A percentile compares a stretch with the other conserved stretches of the same genome.
phyloP scores from a whole-genome alignment of 768 basidiomycete genomes.

The Cystobasidium tubakii region DNA sequence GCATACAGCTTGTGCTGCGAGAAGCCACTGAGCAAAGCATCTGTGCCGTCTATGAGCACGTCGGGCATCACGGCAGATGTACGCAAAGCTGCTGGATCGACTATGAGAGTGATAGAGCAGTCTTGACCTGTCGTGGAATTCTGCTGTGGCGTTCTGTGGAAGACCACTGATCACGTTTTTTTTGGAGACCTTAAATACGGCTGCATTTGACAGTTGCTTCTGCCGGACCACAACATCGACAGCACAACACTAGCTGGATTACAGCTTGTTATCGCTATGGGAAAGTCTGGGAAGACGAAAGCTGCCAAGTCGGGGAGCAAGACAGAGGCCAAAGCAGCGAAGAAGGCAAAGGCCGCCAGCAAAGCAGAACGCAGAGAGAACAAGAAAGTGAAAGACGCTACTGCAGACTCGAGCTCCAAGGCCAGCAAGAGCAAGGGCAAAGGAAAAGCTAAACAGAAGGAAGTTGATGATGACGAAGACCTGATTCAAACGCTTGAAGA shows the following conservation, averaged over 20 bases:
- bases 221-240: too few relatives aligned
- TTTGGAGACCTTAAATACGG: too few relatives aligned
- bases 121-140: neutral
- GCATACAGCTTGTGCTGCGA: slow-evolving; percentile 15
- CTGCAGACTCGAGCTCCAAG: neutral
- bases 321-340: slow-evolving; percentile 48
- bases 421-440: slow-evolving; percentile 44
- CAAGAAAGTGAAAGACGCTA: slow-evolving; percentile 49
- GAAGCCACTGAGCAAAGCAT: neutral
- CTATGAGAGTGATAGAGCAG: neutral
- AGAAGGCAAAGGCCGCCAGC: slow-evolving; percentile 14
- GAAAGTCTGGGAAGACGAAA: slow-evolving; percentile 33
- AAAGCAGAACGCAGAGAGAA: slow-evolving; percentile 42
- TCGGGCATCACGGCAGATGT: neutral
- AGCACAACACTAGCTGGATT: too few relatives aligned
- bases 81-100: neutral
- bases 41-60: neutral
- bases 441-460: slow-evolving; percentile 50
- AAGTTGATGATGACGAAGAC: slow-evolving; percentile 61
- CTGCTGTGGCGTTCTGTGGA: neutral
- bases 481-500: slow-evolving; percentile 76
- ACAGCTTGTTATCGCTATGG: neutral
- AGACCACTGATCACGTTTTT: neutral
- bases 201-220: too few relatives aligned
- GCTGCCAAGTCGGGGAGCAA: slow-evolving; percentile 59